These are phyloP conservation scores for Thalassiosira livingstoniorum DNA, from an alignment of 352 stramenopile genomes.

Conservation along the genomic window DNA sequence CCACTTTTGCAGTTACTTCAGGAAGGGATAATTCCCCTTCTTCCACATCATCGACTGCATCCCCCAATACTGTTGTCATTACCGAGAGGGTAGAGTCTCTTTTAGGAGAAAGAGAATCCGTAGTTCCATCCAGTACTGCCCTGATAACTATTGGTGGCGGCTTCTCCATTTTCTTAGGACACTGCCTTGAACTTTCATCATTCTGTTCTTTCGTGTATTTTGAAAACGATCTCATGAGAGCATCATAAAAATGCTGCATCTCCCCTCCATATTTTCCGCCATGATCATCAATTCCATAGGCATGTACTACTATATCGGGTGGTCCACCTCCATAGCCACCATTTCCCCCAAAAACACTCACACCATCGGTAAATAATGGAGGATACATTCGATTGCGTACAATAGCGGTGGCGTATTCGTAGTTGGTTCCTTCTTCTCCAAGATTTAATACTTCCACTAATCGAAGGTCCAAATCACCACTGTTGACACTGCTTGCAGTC, in stretches of 20 bases:
- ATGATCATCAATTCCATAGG: constrained; percentile 57
- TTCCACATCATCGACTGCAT: constrained; percentile 60
- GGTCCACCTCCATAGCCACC: constrained; percentile 46
- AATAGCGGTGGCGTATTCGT: constrained; percentile 54
- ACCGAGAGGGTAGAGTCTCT: constrained; percentile 6
- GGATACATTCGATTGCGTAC: constrained; percentile 63
- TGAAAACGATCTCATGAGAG: constrained; percentile 17
- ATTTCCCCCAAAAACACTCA: background rate
- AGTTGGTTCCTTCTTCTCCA: constrained; percentile 57
- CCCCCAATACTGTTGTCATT: constrained; percentile 51
- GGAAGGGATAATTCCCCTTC: constrained; percentile 49
- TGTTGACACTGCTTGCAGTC: constrained; percentile 1
- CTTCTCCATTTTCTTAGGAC: constrained; percentile 41
- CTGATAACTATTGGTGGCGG: constrained; percentile 49
- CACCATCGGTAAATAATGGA: constrained; percentile 5
- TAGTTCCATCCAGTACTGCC: constrained; percentile 37
- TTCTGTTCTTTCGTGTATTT: constrained; percentile 8
- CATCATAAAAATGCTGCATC: constrained; percentile 38
- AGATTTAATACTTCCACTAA: constrained; percentile 64
- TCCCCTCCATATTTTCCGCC: constrained; percentile 22
- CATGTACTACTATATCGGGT: constrained; percentile 56
- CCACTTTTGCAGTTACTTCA: background rate
- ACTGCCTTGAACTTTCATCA: constrained; percentile 4
- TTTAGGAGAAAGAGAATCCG: background rate
- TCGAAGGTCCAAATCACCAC: constrained; percentile 20